These are phyloP conservation scores for Calonectria henricotiae DNA, from an alignment of 2,329 filamentous ascomycete genomes.

Conservation along the genomic window DNA sequence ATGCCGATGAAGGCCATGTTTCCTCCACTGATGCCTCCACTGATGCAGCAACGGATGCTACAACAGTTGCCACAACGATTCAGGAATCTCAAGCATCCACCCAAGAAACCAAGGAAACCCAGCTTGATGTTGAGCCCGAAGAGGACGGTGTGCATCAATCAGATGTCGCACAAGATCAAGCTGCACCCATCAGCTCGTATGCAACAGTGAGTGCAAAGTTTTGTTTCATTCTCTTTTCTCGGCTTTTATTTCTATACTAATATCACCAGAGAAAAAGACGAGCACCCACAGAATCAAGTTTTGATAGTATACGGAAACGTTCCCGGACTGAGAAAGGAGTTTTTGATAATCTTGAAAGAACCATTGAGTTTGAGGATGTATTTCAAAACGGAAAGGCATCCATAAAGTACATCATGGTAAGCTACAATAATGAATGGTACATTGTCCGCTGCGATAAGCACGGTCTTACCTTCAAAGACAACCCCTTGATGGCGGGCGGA, in stretches of 20 bases:
- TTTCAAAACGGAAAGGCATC: conserved; percentile 30
- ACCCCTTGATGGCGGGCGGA: conserved; percentile 22
- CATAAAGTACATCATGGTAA: conserved; percentile 27
- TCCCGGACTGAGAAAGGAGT: not conserved
- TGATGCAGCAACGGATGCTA: not conserved
- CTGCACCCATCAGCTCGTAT: not conserved
- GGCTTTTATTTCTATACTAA: not conserved
- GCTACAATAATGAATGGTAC: conserved; percentile 26
- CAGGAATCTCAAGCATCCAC: not conserved
- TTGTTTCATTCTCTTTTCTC: no score
- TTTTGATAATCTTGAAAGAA: not conserved
- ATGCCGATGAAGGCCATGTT: not conserved
- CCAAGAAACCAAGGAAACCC: not conserved
- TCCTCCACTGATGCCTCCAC: not conserved
- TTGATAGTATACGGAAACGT: conserved; percentile 5
- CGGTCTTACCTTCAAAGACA: conserved; percentile 4
- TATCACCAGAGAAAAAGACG: conserved; percentile 2
- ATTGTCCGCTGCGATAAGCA: conserved; percentile 31
- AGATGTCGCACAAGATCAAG: not conserved
- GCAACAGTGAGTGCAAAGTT: not conserved
- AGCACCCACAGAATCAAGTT: not conserved
- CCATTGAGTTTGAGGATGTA: conserved; percentile 28
- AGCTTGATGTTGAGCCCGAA: not conserved
- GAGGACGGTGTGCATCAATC: not conserved
- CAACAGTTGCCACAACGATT: not conserved